Conservation (phyloP, 192 early-diverging fungal genomes). For the Neocallimastix lanati region DNA sequence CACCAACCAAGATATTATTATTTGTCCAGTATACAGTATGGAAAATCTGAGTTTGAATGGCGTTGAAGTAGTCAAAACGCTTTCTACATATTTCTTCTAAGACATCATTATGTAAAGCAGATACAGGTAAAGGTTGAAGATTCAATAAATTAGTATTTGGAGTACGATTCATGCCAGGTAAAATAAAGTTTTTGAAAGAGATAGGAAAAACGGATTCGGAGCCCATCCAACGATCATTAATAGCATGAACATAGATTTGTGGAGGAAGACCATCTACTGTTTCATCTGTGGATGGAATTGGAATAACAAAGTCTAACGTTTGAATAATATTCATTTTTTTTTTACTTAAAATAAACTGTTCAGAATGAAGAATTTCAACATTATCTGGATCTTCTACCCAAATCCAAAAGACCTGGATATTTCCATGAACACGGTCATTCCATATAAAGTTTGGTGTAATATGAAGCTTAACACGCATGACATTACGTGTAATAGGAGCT, state of each 20-base stretch:
- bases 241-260: slow-evolving; percentile 79
- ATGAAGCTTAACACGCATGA: slow-evolving; percentile 64
- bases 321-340: slow-evolving; percentile 34
- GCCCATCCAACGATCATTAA: slow-evolving; percentile 92
- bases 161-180: slow-evolving; percentile 62
- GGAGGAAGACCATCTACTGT: slow-evolving; percentile 63
- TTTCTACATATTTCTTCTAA: slow-evolving; percentile 69
- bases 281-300: slow-evolving; percentile 35
- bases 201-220: slow-evolving; percentile 68
- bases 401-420: slow-evolving; percentile 82
- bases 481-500: slow-evolving; percentile 82
- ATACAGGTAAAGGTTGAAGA: slow-evolving; percentile 75
- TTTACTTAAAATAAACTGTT: slow-evolving; percentile 66
- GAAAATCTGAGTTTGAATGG: slow-evolving; percentile 97
- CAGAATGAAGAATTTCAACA: slow-evolving; percentile 77
- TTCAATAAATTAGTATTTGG: slow-evolving; percentile 82
- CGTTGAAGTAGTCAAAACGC: slow-evolving; percentile 92
- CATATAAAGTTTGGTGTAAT: slow-evolving; percentile 79
- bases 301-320: slow-evolving; percentile 69
- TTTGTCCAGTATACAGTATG: slow-evolving; percentile 78
- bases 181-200: slow-evolving; percentile 77
- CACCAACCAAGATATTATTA: slow-evolving; percentile 77
- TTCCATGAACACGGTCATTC: slow-evolving; percentile 85
- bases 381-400: slow-evolving; percentile 87
- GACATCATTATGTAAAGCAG: slow-evolving; percentile 58